Evolutionary conservation across 2,329 filamentous ascomycete genomes (phyloP).

Genomic region (Stagonosporopsis rhizophila): DNA sequence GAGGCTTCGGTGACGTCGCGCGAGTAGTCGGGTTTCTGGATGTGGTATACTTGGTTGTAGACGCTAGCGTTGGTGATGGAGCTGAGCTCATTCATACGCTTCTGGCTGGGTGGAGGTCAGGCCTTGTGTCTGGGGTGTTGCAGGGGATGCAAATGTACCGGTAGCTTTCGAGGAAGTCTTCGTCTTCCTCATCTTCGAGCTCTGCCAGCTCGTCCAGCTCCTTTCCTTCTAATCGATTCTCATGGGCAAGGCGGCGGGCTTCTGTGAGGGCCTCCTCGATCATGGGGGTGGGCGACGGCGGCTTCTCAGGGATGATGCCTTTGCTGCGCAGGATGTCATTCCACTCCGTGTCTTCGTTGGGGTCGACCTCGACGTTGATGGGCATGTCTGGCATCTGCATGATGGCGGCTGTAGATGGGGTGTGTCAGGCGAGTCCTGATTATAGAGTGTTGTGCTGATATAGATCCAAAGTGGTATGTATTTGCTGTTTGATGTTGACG

Average conservation of each 20-base stretch:
- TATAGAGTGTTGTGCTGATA: conserved; percentile 20
- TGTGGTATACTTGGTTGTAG: conserved; percentile 88
- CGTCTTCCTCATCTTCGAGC: conserved; percentile 94
- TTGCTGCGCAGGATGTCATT: conserved; percentile 98
- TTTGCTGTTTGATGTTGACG: conserved; percentile 16
- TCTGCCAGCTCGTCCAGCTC: conserved; percentile 92
- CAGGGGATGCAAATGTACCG: conserved; percentile 54
- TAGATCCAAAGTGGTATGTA: background rate
- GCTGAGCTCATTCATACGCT: conserved; percentile 83
- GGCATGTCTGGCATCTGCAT: conserved; percentile 61
- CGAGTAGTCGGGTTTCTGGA: conserved; percentile 93
- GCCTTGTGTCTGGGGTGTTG: background rate
- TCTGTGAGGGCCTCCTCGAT: conserved; percentile 93
- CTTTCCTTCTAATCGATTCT: conserved; percentile 92
- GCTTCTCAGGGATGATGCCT: conserved; percentile 96
- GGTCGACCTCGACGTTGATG: conserved; percentile 85
- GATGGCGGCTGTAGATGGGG: conserved; percentile 10
- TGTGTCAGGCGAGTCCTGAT: conserved; percentile 33
- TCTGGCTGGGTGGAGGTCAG: conserved; percentile 60
- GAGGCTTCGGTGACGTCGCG: conserved; percentile 92
- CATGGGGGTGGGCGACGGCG: conserved; percentile 91
- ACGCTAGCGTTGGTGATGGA: conserved; percentile 76
- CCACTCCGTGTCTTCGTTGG: conserved; percentile 99
- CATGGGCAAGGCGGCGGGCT: conserved; percentile 82
- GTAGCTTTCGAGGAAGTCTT: conserved; percentile 87